Evolutionary conservation across 768 basidiomycete genomes (phyloP), one percentile per base, ranked within the genome.

Genomic region (Naematelia aurantialba): DNA sequence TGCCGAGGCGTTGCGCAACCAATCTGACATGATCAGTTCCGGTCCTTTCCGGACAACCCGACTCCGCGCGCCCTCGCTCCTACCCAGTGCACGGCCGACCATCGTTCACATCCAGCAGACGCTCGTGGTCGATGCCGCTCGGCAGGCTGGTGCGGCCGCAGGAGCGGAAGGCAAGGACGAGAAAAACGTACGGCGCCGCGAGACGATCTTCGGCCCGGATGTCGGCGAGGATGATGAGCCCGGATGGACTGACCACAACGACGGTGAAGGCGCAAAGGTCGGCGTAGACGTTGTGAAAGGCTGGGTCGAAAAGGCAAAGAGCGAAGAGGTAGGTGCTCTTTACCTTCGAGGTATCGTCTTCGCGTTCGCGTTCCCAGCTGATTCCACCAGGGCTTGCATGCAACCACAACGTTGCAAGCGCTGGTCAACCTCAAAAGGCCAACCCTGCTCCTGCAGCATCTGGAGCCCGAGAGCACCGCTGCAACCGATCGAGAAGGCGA

Each of bases 351-450:
- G 4, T 12, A 3, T 50, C 10, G 21, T 21, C n/a, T 2, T 24
- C 27, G 48, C 21, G 14, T 12, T 19, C 19, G 12, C 19, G 12
- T 44, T 44, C 42, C 42, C 12, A 12, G 39, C 24, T 5, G 44
- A 45, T 42, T 44, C 25, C 27, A 27, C 54, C 65, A 91, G 89
- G 76, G 85, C 27, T 82, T 85, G 10, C 87, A 91, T 69, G 85
- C 91, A 0, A 94, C 92, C 0, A 97, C 92, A 0, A 94, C 92
- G 1, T 81, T 97, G 0, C 92, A 96, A 78, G 92, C 92, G 0
- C 82, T 93, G 30, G 91, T 96, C 63, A 97, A 96, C 73, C 85
- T 96, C 67, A 94, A 93, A 73, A 84, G 92, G 3, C 92, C 92
- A 0, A 86, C 89, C 1, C 82, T 97, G 30, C 83, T 87, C 12